These are phyloP conservation scores for Suillus plorans DNA, from an alignment of 768 basidiomycete species.

Conservation along the genomic window DNA sequence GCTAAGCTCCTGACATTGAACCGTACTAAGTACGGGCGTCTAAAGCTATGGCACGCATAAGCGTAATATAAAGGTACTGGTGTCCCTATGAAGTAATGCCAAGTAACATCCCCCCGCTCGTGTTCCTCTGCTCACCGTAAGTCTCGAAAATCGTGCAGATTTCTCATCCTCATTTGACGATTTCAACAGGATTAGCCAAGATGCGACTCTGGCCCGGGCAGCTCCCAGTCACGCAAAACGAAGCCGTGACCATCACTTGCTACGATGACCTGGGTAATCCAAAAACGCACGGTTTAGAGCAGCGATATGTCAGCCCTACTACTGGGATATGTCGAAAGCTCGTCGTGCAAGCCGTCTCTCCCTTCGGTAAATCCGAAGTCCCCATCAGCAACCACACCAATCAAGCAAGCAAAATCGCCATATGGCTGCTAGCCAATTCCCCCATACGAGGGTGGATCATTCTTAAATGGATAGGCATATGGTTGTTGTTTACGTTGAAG, in stretches of 20 bases:
- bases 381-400: conserved; percentile 6
- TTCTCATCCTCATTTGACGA: background rate
- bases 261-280: background rate
- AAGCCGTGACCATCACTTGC: conserved; percentile 1
- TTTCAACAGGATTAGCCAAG: background rate
- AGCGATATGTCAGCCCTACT: conserved; percentile 18
- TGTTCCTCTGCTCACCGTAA: background rate
- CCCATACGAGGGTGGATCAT: background rate
- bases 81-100: background rate
- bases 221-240: background rate
- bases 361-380: background rate
- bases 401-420: conserved; percentile 9
- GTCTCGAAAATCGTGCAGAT: background rate
- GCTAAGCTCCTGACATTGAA: background rate
- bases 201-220: background rate
- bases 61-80: background rate
- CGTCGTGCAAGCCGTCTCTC: conserved; percentile 14
- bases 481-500: conserved; percentile 8
- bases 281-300: conserved; percentile 12
- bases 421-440: conserved; percentile 13
- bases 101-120: background rate
- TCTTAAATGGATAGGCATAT: conserved; percentile 13
- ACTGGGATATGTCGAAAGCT: conserved; percentile 17
- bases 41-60: background rate
- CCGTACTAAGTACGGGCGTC: background rate